Evolutionary conservation across 768 basidiomycete genomes (phyloP), one percentile per base, ranked within the genome.

Genomic region (Phanerochaete carnosa): DNA sequence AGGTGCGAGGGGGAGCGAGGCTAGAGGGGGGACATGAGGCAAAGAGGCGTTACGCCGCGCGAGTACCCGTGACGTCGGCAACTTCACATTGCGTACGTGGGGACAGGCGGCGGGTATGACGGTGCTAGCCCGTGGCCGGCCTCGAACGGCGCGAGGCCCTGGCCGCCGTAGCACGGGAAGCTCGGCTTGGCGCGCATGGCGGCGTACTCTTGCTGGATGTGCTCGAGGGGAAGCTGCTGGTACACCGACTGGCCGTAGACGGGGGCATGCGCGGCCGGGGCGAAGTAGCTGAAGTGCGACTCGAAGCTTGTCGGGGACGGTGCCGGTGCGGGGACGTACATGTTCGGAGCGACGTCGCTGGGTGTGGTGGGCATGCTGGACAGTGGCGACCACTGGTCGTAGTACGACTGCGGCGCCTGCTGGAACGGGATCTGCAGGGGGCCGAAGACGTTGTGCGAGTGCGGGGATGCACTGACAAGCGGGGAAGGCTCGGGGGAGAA

Each of bases 351-450:
- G 19, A 43, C 29, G 32, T 51, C 47, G 57, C 33, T 23, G 4
- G 69, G 70, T 16, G 69, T 70, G 29, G 63, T 61, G 16, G 70
- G 70, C 57, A 67, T 65, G 61, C 67, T 69, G 23, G 67, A 68
- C 45, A 65, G 46, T 29, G 67, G 69, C 12, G 69, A 69, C 32
- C 60, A 69, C 39, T 45, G 33, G 61, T 60, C 61, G 55, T 66
- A 50, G 63, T 63, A 66, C 39, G 6, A 19, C 19, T 43, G 39
- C 39, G 39, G 11, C 39, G 39, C 8, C 33, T 57, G 47, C 19
- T 69, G 65, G 62, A 68, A 62, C 35, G 19, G 22, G 63, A 69
- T 59, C 25, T 64, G 43, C 32, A 57, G 23, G 5, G 61, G 53
- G 32, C 58, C 57, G 66, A 65, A 71, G 35, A 68, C 58, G 46